Evolutionary conservation across 139 green algal species (phyloP).

Genomic region (Pseudopediastrum boryanum): DNA sequence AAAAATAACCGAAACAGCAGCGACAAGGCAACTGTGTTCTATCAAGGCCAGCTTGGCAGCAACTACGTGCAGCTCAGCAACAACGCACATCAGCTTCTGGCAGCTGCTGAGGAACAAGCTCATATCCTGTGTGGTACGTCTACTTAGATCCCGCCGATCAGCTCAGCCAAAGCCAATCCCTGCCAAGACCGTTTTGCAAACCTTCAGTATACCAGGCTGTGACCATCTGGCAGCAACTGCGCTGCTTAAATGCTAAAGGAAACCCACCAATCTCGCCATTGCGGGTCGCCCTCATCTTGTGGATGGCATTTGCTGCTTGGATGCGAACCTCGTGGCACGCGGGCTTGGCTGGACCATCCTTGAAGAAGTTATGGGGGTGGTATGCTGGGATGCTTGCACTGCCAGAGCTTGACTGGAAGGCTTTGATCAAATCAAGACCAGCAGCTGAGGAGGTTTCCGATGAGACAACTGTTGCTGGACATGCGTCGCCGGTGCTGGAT

Average conservation of each 20-base stretch:
- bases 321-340: neutral
- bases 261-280: constrained; percentile 2
- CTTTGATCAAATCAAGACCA: neutral
- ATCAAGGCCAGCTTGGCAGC: no score
- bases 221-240: neutral
- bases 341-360: neutral
- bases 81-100: neutral
- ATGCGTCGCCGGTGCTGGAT: no score
- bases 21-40: no score
- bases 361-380: neutral
- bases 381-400: neutral
- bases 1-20: no score
- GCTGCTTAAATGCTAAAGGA: neutral
- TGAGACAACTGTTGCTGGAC: neutral
- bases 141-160: neutral
- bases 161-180: neutral
- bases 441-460: no score
- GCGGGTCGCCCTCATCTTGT: neutral
- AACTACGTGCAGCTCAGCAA: no score
- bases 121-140: no score
- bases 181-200: neutral
- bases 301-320: neutral
- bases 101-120: neutral
- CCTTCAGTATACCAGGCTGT: neutral
- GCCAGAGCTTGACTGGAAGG: neutral